A percentile compares a stretch with the other conserved stretches of the same genome.
These are phyloP conservation scores for Platanus orientalis DNA, from an alignment of 164 flowering plant genomes.

Conservation along the genomic window DNA sequence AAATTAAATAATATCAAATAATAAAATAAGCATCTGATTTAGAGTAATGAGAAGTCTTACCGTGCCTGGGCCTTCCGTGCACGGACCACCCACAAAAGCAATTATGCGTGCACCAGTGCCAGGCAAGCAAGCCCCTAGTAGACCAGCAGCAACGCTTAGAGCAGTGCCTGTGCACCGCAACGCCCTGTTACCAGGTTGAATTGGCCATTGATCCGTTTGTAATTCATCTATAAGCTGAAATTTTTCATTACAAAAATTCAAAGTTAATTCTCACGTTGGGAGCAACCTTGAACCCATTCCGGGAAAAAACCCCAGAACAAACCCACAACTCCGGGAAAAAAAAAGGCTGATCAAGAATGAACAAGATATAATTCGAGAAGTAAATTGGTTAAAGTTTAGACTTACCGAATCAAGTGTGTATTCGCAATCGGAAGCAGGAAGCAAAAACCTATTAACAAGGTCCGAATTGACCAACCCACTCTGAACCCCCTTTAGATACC, in stretches of 20 bases:
- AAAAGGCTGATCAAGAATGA: not conserved
- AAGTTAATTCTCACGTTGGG: not conserved
- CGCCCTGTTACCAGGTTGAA: constrained; percentile 63
- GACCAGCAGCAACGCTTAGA: constrained; percentile 80
- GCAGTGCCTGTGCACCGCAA: constrained; percentile 93
- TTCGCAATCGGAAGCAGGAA: constrained; percentile 90
- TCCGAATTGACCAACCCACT: constrained; percentile 37
- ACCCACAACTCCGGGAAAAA: not conserved
- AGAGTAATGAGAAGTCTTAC: constrained; percentile 31
- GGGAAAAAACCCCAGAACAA: not conserved
- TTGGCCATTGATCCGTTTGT: constrained; percentile 91
- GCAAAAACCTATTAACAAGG: constrained; percentile 51
- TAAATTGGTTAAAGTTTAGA: not conserved
- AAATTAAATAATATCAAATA: not conserved
- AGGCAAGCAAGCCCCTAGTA: constrained; percentile 81
- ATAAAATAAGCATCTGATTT: no score
- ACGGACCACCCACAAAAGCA: constrained; percentile 93
- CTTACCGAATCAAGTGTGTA: constrained; percentile 68
- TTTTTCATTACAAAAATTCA: not conserved
- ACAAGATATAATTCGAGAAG: not conserved
- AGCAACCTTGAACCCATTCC: no score
- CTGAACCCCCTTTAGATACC: constrained; percentile 33
- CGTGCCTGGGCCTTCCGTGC: constrained; percentile 98
- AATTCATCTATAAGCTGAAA: constrained; percentile 81
- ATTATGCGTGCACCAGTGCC: constrained; percentile 89